These are phyloP conservation scores for Adansonia digitata DNA, from an alignment of 345 rosid species.

Conservation along the genomic window DNA sequence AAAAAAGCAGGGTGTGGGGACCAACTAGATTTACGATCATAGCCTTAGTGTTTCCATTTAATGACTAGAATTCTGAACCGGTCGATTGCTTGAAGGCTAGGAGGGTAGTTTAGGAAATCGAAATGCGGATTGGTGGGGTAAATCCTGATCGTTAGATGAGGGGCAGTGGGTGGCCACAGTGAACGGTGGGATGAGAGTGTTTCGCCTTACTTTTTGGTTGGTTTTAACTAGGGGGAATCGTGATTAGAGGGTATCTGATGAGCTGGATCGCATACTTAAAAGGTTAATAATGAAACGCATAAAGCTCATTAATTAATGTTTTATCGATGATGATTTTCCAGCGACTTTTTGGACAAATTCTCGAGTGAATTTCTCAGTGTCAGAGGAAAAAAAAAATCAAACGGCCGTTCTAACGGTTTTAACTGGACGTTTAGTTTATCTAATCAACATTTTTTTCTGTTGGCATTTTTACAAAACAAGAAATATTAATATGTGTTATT, in stretches of 20 bases:
- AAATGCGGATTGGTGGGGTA: neutral
- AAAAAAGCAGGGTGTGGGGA: neutral
- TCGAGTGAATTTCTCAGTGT: neutral
- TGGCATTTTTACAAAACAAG: neutral
- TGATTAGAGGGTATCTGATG: constrained; percentile 18
- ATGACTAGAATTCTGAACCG: neutral
- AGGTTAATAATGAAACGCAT: neutral
- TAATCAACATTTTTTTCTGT: neutral
- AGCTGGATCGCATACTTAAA: constrained; percentile 29
- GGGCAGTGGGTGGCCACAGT: neutral
- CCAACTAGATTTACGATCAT: neutral
- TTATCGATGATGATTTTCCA: neutral
- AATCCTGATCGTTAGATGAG: constrained; percentile 20
- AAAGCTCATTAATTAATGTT: neutral
- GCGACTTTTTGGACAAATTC: neutral
- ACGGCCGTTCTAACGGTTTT: constrained; percentile 11
- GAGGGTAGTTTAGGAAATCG: constrained; percentile 18
- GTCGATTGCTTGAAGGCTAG: constrained; percentile 2
- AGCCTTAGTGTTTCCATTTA: neutral
- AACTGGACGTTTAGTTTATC: neutral
- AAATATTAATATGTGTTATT: neutral
- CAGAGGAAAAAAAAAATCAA: neutral
- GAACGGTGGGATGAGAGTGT: neutral
- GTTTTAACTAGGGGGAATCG: neutral
- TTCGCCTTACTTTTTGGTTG: neutral